These are phyloP conservation scores for Aspergillus phoenicis DNA, from an alignment of 2,329 filamentous ascomycete genomes.

Conservation along the genomic window DNA sequence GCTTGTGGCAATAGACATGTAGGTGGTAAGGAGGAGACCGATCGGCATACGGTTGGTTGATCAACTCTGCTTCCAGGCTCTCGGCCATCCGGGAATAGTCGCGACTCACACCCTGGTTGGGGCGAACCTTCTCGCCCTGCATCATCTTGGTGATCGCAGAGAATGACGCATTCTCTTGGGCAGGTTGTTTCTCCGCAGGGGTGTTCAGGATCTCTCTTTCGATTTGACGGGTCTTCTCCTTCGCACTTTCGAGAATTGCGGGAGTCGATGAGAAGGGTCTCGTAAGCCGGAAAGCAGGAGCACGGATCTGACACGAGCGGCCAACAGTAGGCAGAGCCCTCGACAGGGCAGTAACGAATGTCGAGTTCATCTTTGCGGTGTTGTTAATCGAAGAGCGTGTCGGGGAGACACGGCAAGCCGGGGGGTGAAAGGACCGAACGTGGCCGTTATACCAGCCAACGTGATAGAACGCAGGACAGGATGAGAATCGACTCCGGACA, in stretches of 20 bases:
- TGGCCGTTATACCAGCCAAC: neutral
- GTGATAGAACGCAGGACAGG: neutral
- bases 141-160: constrained; percentile 37
- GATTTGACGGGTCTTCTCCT: constrained; percentile 26
- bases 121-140: constrained; percentile 25
- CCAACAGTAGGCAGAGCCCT: constrained; percentile 36
- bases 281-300: constrained; percentile 24
- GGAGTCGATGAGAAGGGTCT: constrained; percentile 40
- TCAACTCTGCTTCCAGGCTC: constrained; percentile 38
- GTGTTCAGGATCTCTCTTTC: constrained; percentile 34
- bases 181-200: constrained; percentile 17
- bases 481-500: neutral
- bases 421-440: neutral
- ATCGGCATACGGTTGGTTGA: constrained; percentile 40
- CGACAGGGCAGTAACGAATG: constrained; percentile 34
- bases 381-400: constrained; percentile 7
- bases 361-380: constrained; percentile 35
- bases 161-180: constrained; percentile 27
- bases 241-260: constrained; percentile 22
- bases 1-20: constrained; percentile 82
- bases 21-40: constrained; percentile 70
- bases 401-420: neutral
- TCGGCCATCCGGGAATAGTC: constrained; percentile 38
- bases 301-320: constrained; percentile 30
- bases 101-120: constrained; percentile 23